Percentiles rank a stretch among this genome's conserved stretches.
Evolutionary conservation across 306 rosid genomes (phyloP).

Genomic region (Vigna hirtella): DNA sequence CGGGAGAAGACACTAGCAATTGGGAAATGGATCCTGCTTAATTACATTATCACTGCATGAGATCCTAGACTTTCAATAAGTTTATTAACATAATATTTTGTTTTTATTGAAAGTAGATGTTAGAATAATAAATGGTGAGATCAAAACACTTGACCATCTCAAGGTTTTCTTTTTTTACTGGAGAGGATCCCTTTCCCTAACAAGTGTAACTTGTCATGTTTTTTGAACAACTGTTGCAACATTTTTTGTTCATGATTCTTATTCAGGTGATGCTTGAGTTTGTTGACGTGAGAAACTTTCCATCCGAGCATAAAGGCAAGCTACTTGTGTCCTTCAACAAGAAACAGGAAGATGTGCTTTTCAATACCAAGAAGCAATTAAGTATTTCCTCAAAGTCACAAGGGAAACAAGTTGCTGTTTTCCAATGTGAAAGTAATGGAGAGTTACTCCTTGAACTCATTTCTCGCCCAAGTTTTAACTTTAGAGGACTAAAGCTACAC

Average conservation of each 20-base stretch:
- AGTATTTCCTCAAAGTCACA: conserved; percentile 42
- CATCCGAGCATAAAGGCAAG: conserved; percentile 30
- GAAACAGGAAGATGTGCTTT: conserved; percentile 43
- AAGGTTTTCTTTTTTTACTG: too few species aligned
- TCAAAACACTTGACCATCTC: too few species aligned
- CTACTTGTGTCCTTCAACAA: conserved; percentile 45
- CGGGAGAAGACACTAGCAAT: conserved; percentile 4
- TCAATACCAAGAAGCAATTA: conserved; percentile 39
- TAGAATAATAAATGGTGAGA: neutral
- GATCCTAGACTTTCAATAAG: neutral
- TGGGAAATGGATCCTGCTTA: too few species aligned
- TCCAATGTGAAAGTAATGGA: conserved; percentile 52
- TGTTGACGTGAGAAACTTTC: conserved; percentile 54
- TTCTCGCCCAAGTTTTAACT: conserved; percentile 31
- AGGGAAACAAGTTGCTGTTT: conserved; percentile 50
- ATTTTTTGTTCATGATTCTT: conserved; percentile 28
- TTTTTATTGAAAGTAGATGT: too few species aligned
- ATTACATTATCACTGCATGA: neutral
- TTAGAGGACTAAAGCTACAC: conserved; percentile 28
- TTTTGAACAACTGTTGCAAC: neutral
- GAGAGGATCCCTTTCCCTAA: too few species aligned
- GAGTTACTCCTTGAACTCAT: conserved; percentile 51
- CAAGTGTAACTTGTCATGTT: neutral
- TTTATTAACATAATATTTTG: too few species aligned
- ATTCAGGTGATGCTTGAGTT: conserved; percentile 58